Percentiles rank a stretch among this genome's conserved stretches.
Evolutionary conservation across 1,139 yeast species (phyloP).

Genomic region (Debaryomyces sp.): DNA sequence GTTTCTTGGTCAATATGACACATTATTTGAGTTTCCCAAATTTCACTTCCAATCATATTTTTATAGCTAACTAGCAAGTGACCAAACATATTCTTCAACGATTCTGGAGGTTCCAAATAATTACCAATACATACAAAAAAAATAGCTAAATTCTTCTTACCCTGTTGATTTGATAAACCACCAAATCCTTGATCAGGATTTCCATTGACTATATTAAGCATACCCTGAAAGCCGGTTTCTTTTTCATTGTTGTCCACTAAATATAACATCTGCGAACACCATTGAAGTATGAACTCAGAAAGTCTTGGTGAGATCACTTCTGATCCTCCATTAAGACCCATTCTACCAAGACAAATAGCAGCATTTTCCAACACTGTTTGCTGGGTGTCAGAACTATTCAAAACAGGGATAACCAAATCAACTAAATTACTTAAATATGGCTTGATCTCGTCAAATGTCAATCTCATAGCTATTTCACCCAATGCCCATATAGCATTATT

Average conservation of each 20-base stretch:
- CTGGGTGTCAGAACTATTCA: conserved; percentile 59
- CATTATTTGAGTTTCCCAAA: conserved; percentile 35
- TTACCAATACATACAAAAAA: conserved; percentile 68
- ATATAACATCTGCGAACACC: conserved; percentile 69
- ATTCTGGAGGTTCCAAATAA: conserved; percentile 55
- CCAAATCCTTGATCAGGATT: conserved; percentile 69
- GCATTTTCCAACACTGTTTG: conserved; percentile 80
- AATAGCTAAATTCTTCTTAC: conserved; percentile 51
- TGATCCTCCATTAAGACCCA: conserved; percentile 69
- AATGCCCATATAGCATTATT: conserved; percentile 94
- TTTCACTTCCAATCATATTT: conserved; percentile 48
- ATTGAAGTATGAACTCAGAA: conserved; percentile 56
- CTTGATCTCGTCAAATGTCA: conserved; percentile 50
- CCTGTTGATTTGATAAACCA: conserved; percentile 46
- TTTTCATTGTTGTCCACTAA: conserved; percentile 79
- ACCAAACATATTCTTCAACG: conserved; percentile 45
- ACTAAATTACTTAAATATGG: conserved; percentile 67
- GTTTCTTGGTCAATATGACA: conserved; percentile 36
- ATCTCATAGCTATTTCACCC: conserved; percentile 79
- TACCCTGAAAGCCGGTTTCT: conserved; percentile 76
- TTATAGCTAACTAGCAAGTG: conserved; percentile 50
- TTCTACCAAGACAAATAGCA: conserved; percentile 91
- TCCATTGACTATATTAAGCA: conserved; percentile 62
- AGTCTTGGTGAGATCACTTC: conserved; percentile 57
- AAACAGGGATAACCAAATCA: conserved; percentile 63